phyloP scores from a whole-genome alignment of 768 basidiomycete genomes.

The Psilocybe azurescens region DNA sequence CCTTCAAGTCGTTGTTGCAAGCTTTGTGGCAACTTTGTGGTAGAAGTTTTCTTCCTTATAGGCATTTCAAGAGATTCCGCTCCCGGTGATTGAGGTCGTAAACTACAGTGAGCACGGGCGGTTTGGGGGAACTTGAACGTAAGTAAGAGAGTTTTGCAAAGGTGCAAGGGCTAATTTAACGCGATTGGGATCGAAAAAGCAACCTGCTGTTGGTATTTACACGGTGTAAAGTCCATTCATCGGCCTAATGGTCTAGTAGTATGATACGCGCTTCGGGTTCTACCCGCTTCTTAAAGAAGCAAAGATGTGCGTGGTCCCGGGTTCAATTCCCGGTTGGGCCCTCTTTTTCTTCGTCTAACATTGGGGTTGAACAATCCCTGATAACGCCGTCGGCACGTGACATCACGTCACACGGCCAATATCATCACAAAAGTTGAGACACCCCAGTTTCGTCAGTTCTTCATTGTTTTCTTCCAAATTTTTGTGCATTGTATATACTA shows the following conservation, averaged over 20 bases:
- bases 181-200: too few relatives aligned
- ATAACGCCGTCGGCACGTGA: too few relatives aligned
- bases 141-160: neutral
- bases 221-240: neutral
- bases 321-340: slow-evolving; percentile 44
- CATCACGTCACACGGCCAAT: too few relatives aligned
- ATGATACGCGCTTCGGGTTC: slow-evolving; percentile 41
- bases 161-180: too few relatives aligned
- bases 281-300: slow-evolving; percentile 25
- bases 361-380: too few relatives aligned
- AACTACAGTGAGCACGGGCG: neutral
- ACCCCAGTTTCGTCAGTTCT: too few relatives aligned
- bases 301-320: slow-evolving; percentile 38
- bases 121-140: neutral
- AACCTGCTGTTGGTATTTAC: neutral
- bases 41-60: slow-evolving; percentile 40
- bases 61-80: slow-evolving; percentile 17
- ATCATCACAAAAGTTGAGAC: too few relatives aligned
- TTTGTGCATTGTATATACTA: too few relatives aligned
- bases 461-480: too few relatives aligned
- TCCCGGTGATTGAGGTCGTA: neutral
- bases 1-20: slow-evolving; percentile 26
- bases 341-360: slow-evolving; percentile 15
- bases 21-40: slow-evolving; percentile 33
- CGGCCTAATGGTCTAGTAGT: slow-evolving; percentile 43